Conservation (phyloP, 345 rosid species). For the Eucalyptus caleyi region DNA sequence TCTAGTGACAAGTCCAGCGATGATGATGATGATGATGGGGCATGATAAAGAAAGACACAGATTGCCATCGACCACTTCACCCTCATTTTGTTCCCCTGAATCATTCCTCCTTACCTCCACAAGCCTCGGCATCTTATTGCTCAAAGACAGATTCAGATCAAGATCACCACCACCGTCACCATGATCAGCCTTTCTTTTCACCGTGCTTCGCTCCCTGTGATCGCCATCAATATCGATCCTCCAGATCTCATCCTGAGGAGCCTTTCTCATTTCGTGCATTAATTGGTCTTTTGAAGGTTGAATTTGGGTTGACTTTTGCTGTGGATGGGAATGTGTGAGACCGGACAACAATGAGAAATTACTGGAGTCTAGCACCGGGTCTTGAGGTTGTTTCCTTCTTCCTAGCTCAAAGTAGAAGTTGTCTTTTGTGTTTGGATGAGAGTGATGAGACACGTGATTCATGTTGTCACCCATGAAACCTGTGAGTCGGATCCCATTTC, state of each 20-base stretch:
- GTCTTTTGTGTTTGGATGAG: not conserved
- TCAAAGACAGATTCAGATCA: constrained; percentile 22
- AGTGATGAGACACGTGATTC: not conserved
- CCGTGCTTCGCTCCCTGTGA: not conserved
- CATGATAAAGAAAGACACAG: constrained; percentile 11
- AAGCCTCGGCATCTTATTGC: not conserved
- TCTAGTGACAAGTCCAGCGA: not conserved
- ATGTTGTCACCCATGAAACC: not conserved
- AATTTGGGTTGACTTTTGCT: not conserved
- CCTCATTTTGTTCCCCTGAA: not conserved
- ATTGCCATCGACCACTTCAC: not conserved
- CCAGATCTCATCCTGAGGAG: not conserved
- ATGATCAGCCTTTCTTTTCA: constrained; percentile 1
- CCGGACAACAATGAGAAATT: not conserved
- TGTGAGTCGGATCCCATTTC: not conserved
- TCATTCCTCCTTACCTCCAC: not conserved
- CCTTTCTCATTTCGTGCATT: not conserved
- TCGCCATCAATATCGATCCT: not conserved
- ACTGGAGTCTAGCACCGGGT: not conserved
- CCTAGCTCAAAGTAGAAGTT: not conserved
- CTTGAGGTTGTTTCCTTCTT: not conserved
- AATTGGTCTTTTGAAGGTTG: not conserved
- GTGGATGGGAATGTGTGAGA: not conserved
- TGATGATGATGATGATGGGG: not conserved
- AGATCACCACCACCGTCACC: not conserved